phyloP scores from a whole-genome alignment of 805 yeast species.

The Hanseniaspora mollemarum region DNA sequence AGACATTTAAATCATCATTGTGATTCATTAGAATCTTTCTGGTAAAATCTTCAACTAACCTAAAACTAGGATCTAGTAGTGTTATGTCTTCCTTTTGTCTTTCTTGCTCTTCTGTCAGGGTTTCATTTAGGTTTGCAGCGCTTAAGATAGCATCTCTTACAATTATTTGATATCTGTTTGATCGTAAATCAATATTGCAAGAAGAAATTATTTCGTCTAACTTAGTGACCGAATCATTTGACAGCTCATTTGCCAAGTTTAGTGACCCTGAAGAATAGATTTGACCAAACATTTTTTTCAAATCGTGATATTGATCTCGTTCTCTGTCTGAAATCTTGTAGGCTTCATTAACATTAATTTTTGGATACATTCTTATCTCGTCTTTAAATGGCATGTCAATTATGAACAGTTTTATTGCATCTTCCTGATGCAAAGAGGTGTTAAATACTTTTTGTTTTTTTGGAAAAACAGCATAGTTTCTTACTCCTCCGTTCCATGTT shows the following conservation, averaged over 20 bases:
- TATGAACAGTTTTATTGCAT: neutral
- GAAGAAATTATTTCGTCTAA: neutral
- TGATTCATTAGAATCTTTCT: neutral
- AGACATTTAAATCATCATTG: neutral
- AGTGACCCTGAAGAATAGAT: neutral
- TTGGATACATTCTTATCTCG: conserved; percentile 12
- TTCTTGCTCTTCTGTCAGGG: neutral
- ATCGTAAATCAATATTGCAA: neutral
- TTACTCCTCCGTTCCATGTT: neutral
- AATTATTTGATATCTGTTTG: conserved; percentile 1
- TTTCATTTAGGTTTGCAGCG: neutral
- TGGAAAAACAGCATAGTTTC: conserved; percentile 6
- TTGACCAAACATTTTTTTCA: neutral
- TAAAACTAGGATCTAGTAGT: neutral
- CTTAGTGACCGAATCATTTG: neutral
- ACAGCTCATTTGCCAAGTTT: neutral
- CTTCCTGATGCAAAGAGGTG: neutral
- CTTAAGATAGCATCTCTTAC: neutral
- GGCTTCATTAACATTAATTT: neutral
- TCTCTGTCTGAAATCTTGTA: neutral
- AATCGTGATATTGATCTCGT: neutral
- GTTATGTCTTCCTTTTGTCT: neutral
- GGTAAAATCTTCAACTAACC: neutral
- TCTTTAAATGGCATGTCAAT: conserved; percentile 8
- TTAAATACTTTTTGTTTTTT: neutral